Evolutionary conservation across 768 basidiomycete genomes (phyloP), one percentile per base, ranked within the genome.

Genomic region (Psilocybe cubensis): DNA sequence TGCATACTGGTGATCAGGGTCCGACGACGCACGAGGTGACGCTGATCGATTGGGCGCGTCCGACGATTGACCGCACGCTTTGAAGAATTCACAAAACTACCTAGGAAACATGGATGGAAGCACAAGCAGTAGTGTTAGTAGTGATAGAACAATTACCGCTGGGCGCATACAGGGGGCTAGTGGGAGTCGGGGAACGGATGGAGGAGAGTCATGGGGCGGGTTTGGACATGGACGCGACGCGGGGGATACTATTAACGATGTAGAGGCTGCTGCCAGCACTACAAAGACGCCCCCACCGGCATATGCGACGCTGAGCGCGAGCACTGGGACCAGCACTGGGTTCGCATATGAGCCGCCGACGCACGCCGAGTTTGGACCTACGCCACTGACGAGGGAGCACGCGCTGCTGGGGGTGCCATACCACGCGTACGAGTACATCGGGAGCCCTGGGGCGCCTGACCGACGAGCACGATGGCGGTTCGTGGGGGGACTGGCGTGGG

Each of bases 381-480:
- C 67, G 3, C 67, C 67, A 1, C 57, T 68, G 51, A 60, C 63
- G 29, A 50, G 52, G 31, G 48, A 14, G 10, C 57, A 58, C 45
- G 52, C 57, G 3, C 46, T 63, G 21, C 40, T 62, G 51, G 62
- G 63, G 1, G 58, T 73, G 8, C 63, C 77, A 20, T 74, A 38
- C 12, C 49, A 59, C 21, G 59, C 74, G 33, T 74, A 76, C 50
- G 71, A 72, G 21, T 77, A 79, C 64, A 75, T 79, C 58, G 77
- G 74, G 17, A 57, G 65, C 9, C 62, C 62, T 14, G 68, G 62
- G 10, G 66, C 67, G 9, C 75, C 76, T 24, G 76, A 74, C 62
- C 44, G 65, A 2, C 66, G 78, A 49, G 78, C 78, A 21, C 66
- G 72, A 33, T 62, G 67, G 68, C 66, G 79, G 62, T 79, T 80